Base-by-base conservation (phyloP, 345 rosid species). In the Heritiera fomes region DNA sequence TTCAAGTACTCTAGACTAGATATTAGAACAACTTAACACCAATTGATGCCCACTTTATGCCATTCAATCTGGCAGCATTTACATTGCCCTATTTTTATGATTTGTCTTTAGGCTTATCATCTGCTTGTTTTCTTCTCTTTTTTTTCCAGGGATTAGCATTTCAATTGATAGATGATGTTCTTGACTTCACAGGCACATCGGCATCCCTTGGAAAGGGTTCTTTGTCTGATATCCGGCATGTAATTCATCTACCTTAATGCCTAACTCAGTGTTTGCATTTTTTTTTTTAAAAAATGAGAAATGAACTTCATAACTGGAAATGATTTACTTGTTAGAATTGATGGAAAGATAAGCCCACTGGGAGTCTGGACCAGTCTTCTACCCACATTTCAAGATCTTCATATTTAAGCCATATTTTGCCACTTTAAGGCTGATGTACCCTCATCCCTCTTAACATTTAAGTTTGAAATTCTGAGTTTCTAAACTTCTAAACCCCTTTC, bases 181-280 rank as follows among this genome's bases (percentile, higher is more conserved):
- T 96, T 46, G 97, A 94, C 86, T 96, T 92, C 91, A 96, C 95
- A 1, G 98, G 97, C 84, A 96, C 98, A 40, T 89, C 95, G 14
- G 86, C 96, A 58, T 94, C 97, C 62, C 93, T 94, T 15, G 97
- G 98, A 73, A 96, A 96, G 87, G 99, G 97, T 79, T 87, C 99
- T 67, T 87, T 92, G 43, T 86, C 97, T 4, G 97, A 95, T 85
- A 91, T 95, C 38, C 88, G 86, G 46, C 97, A 90, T 80, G 94
- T 90, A 90, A 85, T 74, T 74, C 49, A 86, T 85, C 58, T 46
- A 75, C 76, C 77, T 50, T 69, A 8, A 34, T 65, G 50, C 45
- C 30, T 67, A 56, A 66, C 74, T 38, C 32, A 12, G 20, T 55
- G 46, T 49, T 72, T 34, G 18, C 30, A 4, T 71, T 38, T 53